A percentile compares a stretch with the other conserved stretches of the same genome.
Evolutionary conservation across 169 alveolate genomes (phyloP).

Genomic region (Plasmodium gallinaceum): DNA sequence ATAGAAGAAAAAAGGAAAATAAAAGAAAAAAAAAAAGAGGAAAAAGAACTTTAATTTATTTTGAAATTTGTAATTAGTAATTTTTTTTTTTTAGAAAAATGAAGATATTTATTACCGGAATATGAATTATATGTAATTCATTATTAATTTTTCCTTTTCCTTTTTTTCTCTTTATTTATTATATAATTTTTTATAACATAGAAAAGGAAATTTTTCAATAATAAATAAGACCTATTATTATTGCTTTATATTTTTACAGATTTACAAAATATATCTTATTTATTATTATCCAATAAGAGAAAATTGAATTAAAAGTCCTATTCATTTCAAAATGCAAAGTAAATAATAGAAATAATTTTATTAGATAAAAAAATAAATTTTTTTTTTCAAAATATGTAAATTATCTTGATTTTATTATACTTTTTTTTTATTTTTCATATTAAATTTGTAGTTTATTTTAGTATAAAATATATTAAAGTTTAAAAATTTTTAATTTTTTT

Average conservation of each 20-base stretch:
- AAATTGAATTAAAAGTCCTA: no score
- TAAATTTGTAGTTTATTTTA: constrained; percentile 30
- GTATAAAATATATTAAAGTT: constrained; percentile 8
- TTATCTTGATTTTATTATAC: not conserved
- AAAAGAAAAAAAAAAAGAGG: constrained; percentile 3
- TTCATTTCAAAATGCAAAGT: not conserved
- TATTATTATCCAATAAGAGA: no score
- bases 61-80: not conserved
- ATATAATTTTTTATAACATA: not conserved
- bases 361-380: not conserved
- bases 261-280: no score
- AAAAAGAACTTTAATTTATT: not conserved
- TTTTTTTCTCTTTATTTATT: constrained; percentile 10
- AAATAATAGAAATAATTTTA: not conserved
- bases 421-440: constrained; percentile 34
- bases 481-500: constrained; percentile 3
- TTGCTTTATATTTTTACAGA: constrained; percentile 7
- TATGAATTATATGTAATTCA: constrained; percentile 15
- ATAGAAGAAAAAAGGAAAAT: not conserved
- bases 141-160: not conserved
- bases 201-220: not conserved
- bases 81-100: constrained; percentile 1
- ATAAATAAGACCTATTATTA: not conserved
- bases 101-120: not conserved
- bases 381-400: not conserved